A percentile compares a stretch with the other conserved stretches of the same genome.
Conservation (phyloP, 2,329 filamentous ascomycete genomes). For the Penicillium sp. region DNA sequence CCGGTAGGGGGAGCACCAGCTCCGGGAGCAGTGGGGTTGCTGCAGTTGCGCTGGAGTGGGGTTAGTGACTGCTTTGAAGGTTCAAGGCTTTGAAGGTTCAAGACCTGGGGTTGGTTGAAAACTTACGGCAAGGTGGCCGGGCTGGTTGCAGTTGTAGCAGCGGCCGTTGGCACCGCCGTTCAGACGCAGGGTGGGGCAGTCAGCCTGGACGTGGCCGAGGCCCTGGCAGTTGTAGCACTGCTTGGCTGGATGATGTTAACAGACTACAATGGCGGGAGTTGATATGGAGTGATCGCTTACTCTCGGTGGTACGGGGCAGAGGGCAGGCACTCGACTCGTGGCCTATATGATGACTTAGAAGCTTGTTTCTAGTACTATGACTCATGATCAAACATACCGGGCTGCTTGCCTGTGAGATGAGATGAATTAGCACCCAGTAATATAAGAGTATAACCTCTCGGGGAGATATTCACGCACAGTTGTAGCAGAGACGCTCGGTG, state of each 20-base stretch:
- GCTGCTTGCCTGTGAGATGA: slow-evolving; percentile 42
- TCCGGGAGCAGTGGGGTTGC: slow-evolving; percentile 51
- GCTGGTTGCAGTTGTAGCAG: slow-evolving; percentile 95
- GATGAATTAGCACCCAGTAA: slow-evolving; percentile 18
- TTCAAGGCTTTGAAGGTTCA: not conserved
- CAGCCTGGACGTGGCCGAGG: slow-evolving; percentile 94
- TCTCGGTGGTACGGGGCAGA: slow-evolving; percentile 91
- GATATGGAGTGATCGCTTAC: slow-evolving; percentile 45
- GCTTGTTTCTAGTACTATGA: slow-evolving; percentile 10
- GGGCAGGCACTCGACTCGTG: slow-evolving; percentile 99
- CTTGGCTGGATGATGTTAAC: slow-evolving; percentile 62
- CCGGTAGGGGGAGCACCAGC: slow-evolving; percentile 52
- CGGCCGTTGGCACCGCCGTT: slow-evolving; percentile 76
- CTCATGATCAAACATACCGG: slow-evolving; percentile 36
- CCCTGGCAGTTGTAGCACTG: slow-evolving; percentile 99
- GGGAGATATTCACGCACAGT: slow-evolving; percentile 64
- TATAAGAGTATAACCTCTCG: slow-evolving; percentile 9
- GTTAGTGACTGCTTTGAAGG: not conserved
- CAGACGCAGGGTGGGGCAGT: slow-evolving; percentile 93
- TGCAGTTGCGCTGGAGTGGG: slow-evolving; percentile 67
- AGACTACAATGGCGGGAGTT: slow-evolving; percentile 12
- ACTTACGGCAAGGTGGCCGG: slow-evolving; percentile 84
- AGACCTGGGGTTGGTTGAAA: not conserved
- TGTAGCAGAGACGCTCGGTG: slow-evolving; percentile 98
- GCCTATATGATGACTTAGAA: slow-evolving; percentile 48